Evolutionary conservation across 257 asterid genomes (phyloP).

Genomic region (Knoxia roxburghii): DNA sequence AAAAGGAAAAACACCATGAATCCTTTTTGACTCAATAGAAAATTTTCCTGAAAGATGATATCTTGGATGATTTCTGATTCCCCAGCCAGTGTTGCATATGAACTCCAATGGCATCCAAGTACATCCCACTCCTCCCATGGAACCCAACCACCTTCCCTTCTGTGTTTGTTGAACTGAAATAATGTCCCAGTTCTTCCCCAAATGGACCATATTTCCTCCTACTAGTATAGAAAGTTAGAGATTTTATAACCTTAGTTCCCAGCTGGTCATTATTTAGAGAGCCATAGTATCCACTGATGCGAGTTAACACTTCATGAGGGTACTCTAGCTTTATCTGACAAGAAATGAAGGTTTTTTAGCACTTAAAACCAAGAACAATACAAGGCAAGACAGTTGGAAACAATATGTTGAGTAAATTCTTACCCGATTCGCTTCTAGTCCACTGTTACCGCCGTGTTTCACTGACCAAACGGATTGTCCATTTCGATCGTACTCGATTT

Average conservation of each 20-base stretch:
- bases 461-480: slow-evolving; percentile 89
- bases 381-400: neutral
- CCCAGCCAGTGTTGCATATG: slow-evolving; percentile 94
- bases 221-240: slow-evolving; percentile 56
- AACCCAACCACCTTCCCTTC: slow-evolving; percentile 83
- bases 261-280: slow-evolving; percentile 40
- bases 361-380: neutral
- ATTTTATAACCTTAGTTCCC: slow-evolving; percentile 44
- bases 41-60: slow-evolving; percentile 38
- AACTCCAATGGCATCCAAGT: slow-evolving; percentile 78
- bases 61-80: slow-evolving; percentile 40
- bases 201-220: slow-evolving; percentile 62
- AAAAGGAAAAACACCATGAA: neutral
- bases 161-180: slow-evolving; percentile 61
- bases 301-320: slow-evolving; percentile 64
- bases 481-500: slow-evolving; percentile 76
- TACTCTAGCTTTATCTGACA: slow-evolving; percentile 62
- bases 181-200: slow-evolving; percentile 61
- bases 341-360: neutral
- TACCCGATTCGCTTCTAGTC: slow-evolving; percentile 49
- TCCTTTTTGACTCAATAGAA: slow-evolving; percentile 36
- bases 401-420: neutral
- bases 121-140: slow-evolving; percentile 72
- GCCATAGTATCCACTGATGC: slow-evolving; percentile 65
- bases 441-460: slow-evolving; percentile 60